A percentile compares a stretch with the other conserved stretches of the same genome.
phyloP scores from a whole-genome alignment of 441 rosid genomes.

The Bocquillonia castaneifolia region DNA sequence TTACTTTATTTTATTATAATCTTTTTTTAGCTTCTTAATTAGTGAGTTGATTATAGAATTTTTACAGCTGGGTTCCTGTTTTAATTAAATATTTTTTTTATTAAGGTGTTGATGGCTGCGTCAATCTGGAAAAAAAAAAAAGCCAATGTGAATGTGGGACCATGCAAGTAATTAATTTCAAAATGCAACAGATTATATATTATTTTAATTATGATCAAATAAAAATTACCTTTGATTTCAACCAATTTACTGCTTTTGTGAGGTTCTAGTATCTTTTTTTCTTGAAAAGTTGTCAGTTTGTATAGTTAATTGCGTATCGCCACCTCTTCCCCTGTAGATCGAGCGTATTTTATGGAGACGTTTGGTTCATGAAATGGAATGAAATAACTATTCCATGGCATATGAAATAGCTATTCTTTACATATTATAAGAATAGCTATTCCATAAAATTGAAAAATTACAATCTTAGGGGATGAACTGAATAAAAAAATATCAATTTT shows the following conservation, averaged over 20 bases:
- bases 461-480: no score
- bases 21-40: background rate
- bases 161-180: background rate
- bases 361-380: no score
- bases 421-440: no score
- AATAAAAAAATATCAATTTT: no score
- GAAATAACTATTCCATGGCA: no score
- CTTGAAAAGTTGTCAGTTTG: no score
- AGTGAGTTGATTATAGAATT: slow-evolving; percentile 7
- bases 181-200: slow-evolving; percentile 6
- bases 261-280: no score
- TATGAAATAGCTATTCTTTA: no score
- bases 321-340: background rate
- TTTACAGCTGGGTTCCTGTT: slow-evolving; percentile 25
- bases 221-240: background rate
- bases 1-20: slow-evolving; percentile 15
- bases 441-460: no score
- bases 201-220: background rate
- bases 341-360: background rate
- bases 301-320: background rate
- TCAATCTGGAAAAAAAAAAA: slow-evolving; percentile 1
- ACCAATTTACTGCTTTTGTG: background rate
- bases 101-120: background rate
- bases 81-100: background rate
- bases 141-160: slow-evolving; percentile 13